Percentiles rank a stretch among this genome's conserved stretches.
Conservation (phyloP, 768 basidiomycete species). For the Xanthoconium purpureum region DNA sequence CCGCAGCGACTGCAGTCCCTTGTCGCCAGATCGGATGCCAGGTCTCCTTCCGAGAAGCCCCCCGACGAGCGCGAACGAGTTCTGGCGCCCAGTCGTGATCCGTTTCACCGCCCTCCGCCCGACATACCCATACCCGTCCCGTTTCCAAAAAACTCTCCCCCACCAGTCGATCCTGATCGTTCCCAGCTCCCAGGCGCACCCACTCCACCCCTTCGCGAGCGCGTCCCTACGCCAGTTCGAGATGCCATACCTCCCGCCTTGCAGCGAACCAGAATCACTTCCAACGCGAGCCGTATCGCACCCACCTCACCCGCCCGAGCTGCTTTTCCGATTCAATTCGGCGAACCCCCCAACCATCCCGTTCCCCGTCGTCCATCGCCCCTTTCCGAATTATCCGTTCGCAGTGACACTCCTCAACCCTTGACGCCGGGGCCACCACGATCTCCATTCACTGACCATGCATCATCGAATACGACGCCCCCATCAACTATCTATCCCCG, state of each 20-base stretch:
- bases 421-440: conserved; percentile 1
- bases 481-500: conserved; percentile 6
- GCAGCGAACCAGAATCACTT: conserved; percentile 20
- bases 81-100: conserved; percentile 23
- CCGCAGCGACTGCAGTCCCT: conserved; percentile 50
- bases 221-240: conserved; percentile 14
- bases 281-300: conserved; percentile 10
- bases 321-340: conserved; percentile 10
- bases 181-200: background rate
- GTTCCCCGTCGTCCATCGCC: conserved; percentile 13
- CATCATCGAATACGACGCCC: conserved; percentile 11
- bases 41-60: conserved; percentile 5
- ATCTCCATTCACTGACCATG: conserved; percentile 5
- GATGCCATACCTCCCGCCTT: conserved; percentile 13
- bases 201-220: conserved; percentile 12
- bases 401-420: conserved; percentile 11
- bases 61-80: conserved; percentile 1
- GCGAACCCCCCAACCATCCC: conserved; percentile 8
- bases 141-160: background rate
- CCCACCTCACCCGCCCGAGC: conserved; percentile 8
- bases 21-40: conserved; percentile 28
- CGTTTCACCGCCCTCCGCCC: conserved; percentile 26
- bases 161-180: conserved; percentile 6
- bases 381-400: conserved; percentile 5
- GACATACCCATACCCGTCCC: conserved; percentile 13